These are phyloP conservation scores for Annona cherimola DNA, from an alignment of 164 flowering plant species.

Conservation along the genomic window DNA sequence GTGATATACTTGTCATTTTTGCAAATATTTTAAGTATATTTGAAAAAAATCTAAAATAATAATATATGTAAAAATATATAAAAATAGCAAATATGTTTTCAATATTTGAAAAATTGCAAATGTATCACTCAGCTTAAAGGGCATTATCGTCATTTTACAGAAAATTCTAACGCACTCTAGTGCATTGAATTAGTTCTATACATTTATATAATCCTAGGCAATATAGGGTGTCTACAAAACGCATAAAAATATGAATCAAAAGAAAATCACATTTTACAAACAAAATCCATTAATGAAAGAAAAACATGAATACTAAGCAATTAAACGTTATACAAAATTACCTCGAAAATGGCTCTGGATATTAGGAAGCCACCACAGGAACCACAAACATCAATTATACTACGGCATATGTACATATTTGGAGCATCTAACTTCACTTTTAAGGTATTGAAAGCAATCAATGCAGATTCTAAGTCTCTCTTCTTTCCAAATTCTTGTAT, in stretches of 20 bases:
- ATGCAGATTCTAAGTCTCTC: constrained; percentile 61
- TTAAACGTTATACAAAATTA: constrained; percentile 18
- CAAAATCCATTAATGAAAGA: background rate
- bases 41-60: too few species aligned
- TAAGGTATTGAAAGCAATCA: constrained; percentile 60
- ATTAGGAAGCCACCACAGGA: constrained; percentile 57
- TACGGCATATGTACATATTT: constrained; percentile 70
- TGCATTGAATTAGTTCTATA: too few species aligned
- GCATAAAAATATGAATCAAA: background rate
- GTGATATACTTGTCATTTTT: too few species aligned
- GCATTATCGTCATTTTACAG: too few species aligned
- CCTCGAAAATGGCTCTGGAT: constrained; percentile 82
- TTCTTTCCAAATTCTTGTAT: constrained; percentile 77
- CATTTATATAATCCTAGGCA: background rate
- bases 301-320: background rate
- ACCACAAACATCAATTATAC: constrained; percentile 85
- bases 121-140: too few species aligned
- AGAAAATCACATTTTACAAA: background rate
- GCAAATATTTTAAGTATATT: too few species aligned
- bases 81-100: too few species aligned
- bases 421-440: constrained; percentile 40
- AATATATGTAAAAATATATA: too few species aligned
- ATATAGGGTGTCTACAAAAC: background rate
- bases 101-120: too few species aligned
- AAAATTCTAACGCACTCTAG: too few species aligned